Percentiles rank a stretch among this genome's conserved stretches.
These are phyloP conservation scores for Umbellularia californica DNA, from an alignment of 164 flowering plant genomes.

Conservation along the genomic window DNA sequence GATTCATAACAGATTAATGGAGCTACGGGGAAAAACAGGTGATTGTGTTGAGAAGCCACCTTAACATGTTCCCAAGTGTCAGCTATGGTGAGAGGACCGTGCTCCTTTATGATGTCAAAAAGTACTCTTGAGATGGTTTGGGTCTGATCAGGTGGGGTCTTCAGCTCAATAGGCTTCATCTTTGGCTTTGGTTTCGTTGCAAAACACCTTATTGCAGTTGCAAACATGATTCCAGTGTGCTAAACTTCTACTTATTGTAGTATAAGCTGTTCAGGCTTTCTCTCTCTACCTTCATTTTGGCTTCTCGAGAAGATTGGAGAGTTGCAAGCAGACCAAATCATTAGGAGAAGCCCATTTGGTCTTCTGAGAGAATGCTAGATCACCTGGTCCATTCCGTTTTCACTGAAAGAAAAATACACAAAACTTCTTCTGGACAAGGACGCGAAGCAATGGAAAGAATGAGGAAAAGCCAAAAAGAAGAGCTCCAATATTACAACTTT, in stretches of 20 bases:
- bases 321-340: too few relatives aligned
- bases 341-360: too few relatives aligned
- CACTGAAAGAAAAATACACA: too few relatives aligned
- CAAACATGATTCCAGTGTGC: constrained; percentile 34
- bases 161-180: constrained; percentile 73
- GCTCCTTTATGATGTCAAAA: constrained; percentile 80
- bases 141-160: constrained; percentile 76
- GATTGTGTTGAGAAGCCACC: constrained; percentile 26
- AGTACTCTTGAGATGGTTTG: constrained; percentile 72
- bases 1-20: neutral
- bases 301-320: too few relatives aligned
- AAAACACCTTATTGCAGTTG: constrained; percentile 47
- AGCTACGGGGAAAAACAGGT: neutral
- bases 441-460: too few relatives aligned
- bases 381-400: too few relatives aligned
- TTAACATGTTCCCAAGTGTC: constrained; percentile 78
- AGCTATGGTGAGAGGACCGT: constrained; percentile 81
- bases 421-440: too few relatives aligned
- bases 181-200: constrained; percentile 78
- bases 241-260: neutral
- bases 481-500: too few relatives aligned
- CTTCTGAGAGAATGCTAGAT: too few relatives aligned
- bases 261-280: too few relatives aligned
- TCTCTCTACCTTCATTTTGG: too few relatives aligned
- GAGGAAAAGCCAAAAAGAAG: too few relatives aligned